phyloP scores from a whole-genome alignment of 768 basidiomycete species.

The Boletus rufocinnamomeus region DNA sequence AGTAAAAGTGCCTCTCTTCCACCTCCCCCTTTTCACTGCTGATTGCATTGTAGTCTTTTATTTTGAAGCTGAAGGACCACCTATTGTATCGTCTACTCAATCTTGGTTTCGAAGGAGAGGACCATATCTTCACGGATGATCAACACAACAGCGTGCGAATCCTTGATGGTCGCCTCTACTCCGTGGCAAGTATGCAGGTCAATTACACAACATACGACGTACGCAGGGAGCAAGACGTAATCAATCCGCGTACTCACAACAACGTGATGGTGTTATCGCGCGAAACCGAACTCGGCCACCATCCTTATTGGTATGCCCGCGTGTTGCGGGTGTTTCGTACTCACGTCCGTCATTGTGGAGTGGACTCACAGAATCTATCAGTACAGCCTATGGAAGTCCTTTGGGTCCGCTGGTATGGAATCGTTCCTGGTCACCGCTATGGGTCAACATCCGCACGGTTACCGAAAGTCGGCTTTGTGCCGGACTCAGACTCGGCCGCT shows the following conservation, averaged over 20 bases:
- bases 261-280: constrained; percentile 29
- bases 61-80: constrained; percentile 17
- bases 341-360: constrained; percentile 20
- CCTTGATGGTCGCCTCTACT: constrained; percentile 21
- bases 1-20: constrained; percentile 6
- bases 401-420: constrained; percentile 38
- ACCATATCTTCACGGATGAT: constrained; percentile 5
- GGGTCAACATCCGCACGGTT: constrained; percentile 13
- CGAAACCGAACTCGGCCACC: constrained; percentile 6
- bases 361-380: not conserved
- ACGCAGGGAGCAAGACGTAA: constrained; percentile 22
- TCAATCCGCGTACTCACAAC: constrained; percentile 15
- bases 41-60: constrained; percentile 6
- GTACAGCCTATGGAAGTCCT: constrained; percentile 30
- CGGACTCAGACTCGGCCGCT: constrained; percentile 15
- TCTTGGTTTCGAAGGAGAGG: constrained; percentile 4
- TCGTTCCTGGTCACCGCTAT: constrained; percentile 7
- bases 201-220: constrained; percentile 39
- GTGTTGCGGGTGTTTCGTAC: constrained; percentile 34
- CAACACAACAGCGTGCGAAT: constrained; percentile 19
- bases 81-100: constrained; percentile 11
- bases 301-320: constrained; percentile 37
- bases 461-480: constrained; percentile 27
- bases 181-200: constrained; percentile 22
- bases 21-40: not conserved